These are phyloP conservation scores for Aspergillus sp. DNA, from an alignment of 2,329 filamentous ascomycete genomes.

Conservation along the genomic window DNA sequence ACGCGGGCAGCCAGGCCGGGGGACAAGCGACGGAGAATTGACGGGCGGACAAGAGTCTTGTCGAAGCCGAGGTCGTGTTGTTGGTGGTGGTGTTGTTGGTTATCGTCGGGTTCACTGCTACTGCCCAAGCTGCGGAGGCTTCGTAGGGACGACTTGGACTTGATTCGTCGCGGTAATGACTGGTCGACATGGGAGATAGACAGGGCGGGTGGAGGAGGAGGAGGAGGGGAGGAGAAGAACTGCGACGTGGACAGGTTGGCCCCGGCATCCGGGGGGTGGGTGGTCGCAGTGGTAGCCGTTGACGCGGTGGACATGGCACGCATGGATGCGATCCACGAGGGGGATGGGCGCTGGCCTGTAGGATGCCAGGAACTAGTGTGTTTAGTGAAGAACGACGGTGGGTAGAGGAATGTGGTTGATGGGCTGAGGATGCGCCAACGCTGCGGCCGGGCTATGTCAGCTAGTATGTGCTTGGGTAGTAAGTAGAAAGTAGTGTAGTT, in stretches of 20 bases:
- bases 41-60: constrained; percentile 33
- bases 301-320: constrained; percentile 39
- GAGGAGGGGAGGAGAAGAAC: constrained; percentile 31
- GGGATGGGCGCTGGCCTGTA: constrained; percentile 25
- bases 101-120: constrained; percentile 37
- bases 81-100: constrained; percentile 25
- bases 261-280: constrained; percentile 28
- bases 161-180: constrained; percentile 33
- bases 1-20: constrained; percentile 47
- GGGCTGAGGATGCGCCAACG: constrained; percentile 11
- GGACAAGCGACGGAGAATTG: constrained; percentile 46
- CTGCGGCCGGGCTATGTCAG: constrained; percentile 8
- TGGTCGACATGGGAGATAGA: constrained; percentile 34
- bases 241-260: constrained; percentile 29
- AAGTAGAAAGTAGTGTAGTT: too few species aligned
- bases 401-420: constrained; percentile 14
- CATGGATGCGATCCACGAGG: constrained; percentile 35
- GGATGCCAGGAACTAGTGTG: constrained; percentile 3
- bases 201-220: constrained; percentile 31
- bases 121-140: constrained; percentile 38
- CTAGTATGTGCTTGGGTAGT: not conserved
- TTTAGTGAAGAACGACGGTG: not conserved
- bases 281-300: constrained; percentile 31
- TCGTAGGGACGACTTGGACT: constrained; percentile 41
- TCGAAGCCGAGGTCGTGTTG: constrained; percentile 25